Evolutionary conservation across 257 asterid species (phyloP).

Genomic region (Solanum lignicaule): DNA sequence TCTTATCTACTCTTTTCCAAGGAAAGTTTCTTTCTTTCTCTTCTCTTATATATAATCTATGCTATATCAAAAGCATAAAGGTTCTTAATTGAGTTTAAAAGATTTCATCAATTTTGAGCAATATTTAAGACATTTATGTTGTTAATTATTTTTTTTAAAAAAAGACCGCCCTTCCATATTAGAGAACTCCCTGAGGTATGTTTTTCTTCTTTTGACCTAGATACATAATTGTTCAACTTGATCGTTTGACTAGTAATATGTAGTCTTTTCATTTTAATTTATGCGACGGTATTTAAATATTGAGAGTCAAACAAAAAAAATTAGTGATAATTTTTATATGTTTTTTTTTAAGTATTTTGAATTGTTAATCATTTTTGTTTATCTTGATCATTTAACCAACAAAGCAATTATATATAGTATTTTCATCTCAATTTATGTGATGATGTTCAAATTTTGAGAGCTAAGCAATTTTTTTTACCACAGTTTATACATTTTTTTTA

Average conservation of each 20-base stretch:
- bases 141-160: no score
- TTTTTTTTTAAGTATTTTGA: background rate
- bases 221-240: no score
- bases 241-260: background rate
- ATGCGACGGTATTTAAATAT: background rate
- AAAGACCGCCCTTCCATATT: background rate
- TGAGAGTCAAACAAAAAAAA: background rate
- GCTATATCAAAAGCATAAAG: no score
- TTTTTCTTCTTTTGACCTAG: no score
- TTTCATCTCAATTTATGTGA: background rate
- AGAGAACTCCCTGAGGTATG: background rate
- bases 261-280: no score
- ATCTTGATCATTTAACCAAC: background rate
- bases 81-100: background rate
- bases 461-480: background rate
- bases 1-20: no score
- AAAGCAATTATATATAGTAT: background rate
- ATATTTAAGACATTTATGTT: background rate
- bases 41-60: no score
- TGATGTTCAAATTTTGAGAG: background rate
- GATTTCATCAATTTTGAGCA: background rate
- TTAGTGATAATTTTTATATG: background rate
- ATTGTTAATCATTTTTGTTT: background rate
- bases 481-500: no score
- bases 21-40: no score